A percentile compares a stretch with the other conserved stretches of the same genome.
phyloP scores from a whole-genome alignment of 148 eudicot genomes.

The Amaranthus hypochondriacus region DNA sequence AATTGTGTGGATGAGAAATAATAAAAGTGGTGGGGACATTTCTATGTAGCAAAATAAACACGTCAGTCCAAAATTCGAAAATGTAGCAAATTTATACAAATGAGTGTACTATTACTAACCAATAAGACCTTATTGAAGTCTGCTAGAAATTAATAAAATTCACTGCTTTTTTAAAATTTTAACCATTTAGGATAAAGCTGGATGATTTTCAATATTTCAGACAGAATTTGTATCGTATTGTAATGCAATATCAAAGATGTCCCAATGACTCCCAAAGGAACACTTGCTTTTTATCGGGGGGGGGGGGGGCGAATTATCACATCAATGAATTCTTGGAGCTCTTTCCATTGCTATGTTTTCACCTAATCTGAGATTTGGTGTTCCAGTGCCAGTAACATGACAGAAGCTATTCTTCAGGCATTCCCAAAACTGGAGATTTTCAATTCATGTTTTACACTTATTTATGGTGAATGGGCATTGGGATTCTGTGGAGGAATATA shows the following conservation, averaged over 20 bases:
- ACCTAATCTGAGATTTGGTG: constrained; percentile 24
- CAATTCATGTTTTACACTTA: constrained; percentile 68
- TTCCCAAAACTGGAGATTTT: constrained; percentile 75
- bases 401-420: constrained; percentile 47
- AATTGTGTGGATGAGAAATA: too few relatives aligned
- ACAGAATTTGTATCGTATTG: too few relatives aligned
- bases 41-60: too few relatives aligned
- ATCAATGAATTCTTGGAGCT: background rate
- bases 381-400: constrained; percentile 43
- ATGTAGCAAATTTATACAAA: too few relatives aligned
- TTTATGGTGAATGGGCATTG: constrained; percentile 82
- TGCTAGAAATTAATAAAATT: background rate
- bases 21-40: too few relatives aligned
- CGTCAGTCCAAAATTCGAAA: too few relatives aligned
- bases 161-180: too few relatives aligned
- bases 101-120: too few relatives aligned
- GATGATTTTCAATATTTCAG: too few relatives aligned
- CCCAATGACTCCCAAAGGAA: background rate
- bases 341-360: constrained; percentile 2
- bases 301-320: background rate
- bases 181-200: too few relatives aligned
- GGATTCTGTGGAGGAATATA: constrained; percentile 91
- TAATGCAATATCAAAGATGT: too few relatives aligned
- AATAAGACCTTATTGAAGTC: background rate
- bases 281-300: background rate